Conservation (phyloP, 2,329 filamentous ascomycete species). For the Beauveria pseudobassiana region DNA sequence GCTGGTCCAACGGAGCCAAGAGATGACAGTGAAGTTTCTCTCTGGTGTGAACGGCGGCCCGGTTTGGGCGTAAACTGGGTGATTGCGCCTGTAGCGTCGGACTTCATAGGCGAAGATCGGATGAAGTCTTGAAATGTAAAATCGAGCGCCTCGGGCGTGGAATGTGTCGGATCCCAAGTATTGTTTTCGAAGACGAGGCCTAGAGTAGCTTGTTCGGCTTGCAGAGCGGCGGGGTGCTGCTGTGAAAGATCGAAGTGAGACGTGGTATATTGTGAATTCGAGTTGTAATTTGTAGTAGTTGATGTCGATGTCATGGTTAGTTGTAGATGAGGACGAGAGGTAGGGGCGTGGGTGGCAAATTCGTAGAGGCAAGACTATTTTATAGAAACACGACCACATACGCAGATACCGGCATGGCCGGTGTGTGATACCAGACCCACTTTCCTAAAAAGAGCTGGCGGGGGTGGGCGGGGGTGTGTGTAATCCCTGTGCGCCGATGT, state of each 20-base stretch:
- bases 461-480: not conserved
- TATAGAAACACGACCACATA: slow-evolving; percentile 1
- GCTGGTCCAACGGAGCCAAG: slow-evolving; percentile 52
- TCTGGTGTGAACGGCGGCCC: slow-evolving; percentile 41
- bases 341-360: slow-evolving; percentile 12
- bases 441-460: not conserved
- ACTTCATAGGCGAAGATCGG: slow-evolving; percentile 29
- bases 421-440: not conserved
- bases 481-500: not conserved
- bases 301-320: slow-evolving; percentile 5
- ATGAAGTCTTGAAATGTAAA: slow-evolving; percentile 4
- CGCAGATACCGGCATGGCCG: slow-evolving; percentile 6
- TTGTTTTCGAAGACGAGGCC: not conserved
- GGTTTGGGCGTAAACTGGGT: slow-evolving; percentile 31
- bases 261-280: not conserved
- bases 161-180: slow-evolving; percentile 1
- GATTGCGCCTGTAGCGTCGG: slow-evolving; percentile 33
- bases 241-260: not conserved
- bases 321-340: slow-evolving; percentile 4
- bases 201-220: not conserved
- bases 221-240: not conserved
- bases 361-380: slow-evolving; percentile 2
- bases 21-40: slow-evolving; percentile 55
- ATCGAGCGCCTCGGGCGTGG: slow-evolving; percentile 1
- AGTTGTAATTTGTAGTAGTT: not conserved